These are phyloP conservation scores for Neonectria faginata DNA, from an alignment of 2,329 filamentous ascomycete species.

Conservation along the genomic window DNA sequence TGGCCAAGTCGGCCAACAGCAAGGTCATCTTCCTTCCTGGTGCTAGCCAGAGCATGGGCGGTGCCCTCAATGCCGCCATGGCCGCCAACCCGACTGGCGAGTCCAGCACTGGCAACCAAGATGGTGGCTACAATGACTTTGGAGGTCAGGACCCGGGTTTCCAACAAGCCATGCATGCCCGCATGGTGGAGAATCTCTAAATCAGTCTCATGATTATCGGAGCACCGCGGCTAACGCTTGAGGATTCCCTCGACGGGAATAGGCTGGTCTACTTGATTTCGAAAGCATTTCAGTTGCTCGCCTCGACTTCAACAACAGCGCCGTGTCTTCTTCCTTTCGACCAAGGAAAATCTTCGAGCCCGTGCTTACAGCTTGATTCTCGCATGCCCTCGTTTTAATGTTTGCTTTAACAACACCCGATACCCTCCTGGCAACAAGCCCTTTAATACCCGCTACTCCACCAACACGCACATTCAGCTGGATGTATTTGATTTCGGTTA, in stretches of 20 bases:
- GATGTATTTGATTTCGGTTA: conserved; percentile 15
- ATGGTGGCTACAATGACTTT: conserved; percentile 60
- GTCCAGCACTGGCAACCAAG: conserved; percentile 56
- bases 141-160: conserved; percentile 71
- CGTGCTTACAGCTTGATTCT: conserved; percentile 1
- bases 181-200: conserved; percentile 88
- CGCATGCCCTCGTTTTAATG: conserved; percentile 13
- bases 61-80: conserved; percentile 57
- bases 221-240: conserved; percentile 46
- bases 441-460: conserved; percentile 12
- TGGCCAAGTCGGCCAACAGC: conserved; percentile 93
- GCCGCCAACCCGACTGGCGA: conserved; percentile 63
- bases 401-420: conserved; percentile 21
- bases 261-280: conserved; percentile 54
- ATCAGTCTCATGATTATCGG: conserved; percentile 27
- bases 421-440: conserved; percentile 14
- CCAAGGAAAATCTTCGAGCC: conserved; percentile 21
- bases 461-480: background rate
- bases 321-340: conserved; percentile 15
- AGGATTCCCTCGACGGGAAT: conserved; percentile 43
- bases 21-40: conserved; percentile 88
- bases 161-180: conserved; percentile 83
- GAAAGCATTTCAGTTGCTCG: conserved; percentile 33
- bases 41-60: conserved; percentile 65
- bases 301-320: conserved; percentile 38